A percentile compares a stretch with the other conserved stretches of the same genome.
Evolutionary conservation across 2,329 filamentous ascomycete species (phyloP).

Genomic region (Xylariaceae sp.): DNA sequence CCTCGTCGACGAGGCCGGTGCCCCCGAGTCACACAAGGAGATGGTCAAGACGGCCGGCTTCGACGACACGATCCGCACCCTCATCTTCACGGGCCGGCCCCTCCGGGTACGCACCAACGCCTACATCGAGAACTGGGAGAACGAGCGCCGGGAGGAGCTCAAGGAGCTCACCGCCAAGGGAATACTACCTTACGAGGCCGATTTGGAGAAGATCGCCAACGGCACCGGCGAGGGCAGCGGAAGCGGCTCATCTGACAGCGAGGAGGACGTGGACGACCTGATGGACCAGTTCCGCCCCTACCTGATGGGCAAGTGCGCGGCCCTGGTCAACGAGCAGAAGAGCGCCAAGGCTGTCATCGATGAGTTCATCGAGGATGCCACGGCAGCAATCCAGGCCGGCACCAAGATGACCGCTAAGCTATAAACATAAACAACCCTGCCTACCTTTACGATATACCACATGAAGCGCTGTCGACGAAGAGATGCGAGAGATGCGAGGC

Average conservation of each 20-base stretch:
- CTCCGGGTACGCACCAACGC: conserved; percentile 88
- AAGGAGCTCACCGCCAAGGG: conserved; percentile 87
- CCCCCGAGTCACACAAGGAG: conserved; percentile 90
- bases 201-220: conserved; percentile 73
- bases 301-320: conserved; percentile 89
- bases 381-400: conserved; percentile 62
- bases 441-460: too few species aligned
- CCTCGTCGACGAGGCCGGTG: conserved; percentile 87
- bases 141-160: conserved; percentile 83
- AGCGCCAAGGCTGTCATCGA: conserved; percentile 86
- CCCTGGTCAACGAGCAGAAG: conserved; percentile 90
- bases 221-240: conserved; percentile 33
- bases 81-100: conserved; percentile 97
- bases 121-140: conserved; percentile 96
- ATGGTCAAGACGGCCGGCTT: conserved; percentile 86
- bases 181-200: conserved; percentile 86
- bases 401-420: conserved; percentile 66
- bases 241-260: conserved; percentile 41
- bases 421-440: too few species aligned
- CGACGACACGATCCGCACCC: conserved; percentile 92
- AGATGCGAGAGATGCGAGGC: too few species aligned
- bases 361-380: conserved; percentile 83
- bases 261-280: conserved; percentile 67
- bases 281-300: conserved; percentile 62
- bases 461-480: too few species aligned